Evolutionary conservation across 164 flowering plant species (phyloP).

Genomic region (Hamamelis virginiana): DNA sequence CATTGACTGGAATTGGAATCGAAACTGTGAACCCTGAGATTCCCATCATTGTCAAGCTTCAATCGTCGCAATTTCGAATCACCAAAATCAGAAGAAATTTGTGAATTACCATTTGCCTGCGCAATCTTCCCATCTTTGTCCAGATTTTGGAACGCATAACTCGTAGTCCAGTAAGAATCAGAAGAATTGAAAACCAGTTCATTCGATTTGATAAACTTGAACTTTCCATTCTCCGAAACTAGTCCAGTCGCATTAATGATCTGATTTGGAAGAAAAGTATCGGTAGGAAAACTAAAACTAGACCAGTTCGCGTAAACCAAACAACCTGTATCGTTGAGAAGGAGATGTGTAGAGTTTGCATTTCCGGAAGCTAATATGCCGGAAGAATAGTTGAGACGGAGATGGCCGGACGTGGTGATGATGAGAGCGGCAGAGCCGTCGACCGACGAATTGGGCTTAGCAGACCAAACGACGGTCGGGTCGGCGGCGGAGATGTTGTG

Average conservation of each 20-base stretch:
- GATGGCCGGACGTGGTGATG: constrained; percentile 42
- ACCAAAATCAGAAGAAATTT: constrained; percentile 38
- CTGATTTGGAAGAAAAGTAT: constrained; percentile 58
- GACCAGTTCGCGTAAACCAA: constrained; percentile 47
- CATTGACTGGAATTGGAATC: constrained; percentile 28
- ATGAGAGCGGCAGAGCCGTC: constrained; percentile 27
- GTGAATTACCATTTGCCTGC: constrained; percentile 7
- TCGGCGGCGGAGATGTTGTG: constrained; percentile 12
- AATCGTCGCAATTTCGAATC: constrained; percentile 32
- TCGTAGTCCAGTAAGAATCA: constrained; percentile 33
- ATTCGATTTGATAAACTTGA: constrained; percentile 21
- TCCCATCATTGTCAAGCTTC: constrained; percentile 59
- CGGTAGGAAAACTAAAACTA: constrained; percentile 49
- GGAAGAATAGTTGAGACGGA: constrained; percentile 28
- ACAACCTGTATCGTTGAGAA: constrained; percentile 34
- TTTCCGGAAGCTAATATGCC: constrained; percentile 7
- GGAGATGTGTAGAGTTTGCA: constrained; percentile 25
- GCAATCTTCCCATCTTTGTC: constrained; percentile 31
- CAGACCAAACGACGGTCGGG: constrained; percentile 47
- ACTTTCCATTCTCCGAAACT: constrained; percentile 38
- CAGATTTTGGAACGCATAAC: constrained; percentile 17
- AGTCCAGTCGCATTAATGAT: constrained; percentile 21
- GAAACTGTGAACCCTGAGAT: constrained; percentile 49
- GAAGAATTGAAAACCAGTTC: constrained; percentile 26
- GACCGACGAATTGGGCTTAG: constrained; percentile 29